Evolutionary conservation across 1,284 basidiomycete species (phyloP).

Genomic region (Malassezia sympodialis): DNA sequence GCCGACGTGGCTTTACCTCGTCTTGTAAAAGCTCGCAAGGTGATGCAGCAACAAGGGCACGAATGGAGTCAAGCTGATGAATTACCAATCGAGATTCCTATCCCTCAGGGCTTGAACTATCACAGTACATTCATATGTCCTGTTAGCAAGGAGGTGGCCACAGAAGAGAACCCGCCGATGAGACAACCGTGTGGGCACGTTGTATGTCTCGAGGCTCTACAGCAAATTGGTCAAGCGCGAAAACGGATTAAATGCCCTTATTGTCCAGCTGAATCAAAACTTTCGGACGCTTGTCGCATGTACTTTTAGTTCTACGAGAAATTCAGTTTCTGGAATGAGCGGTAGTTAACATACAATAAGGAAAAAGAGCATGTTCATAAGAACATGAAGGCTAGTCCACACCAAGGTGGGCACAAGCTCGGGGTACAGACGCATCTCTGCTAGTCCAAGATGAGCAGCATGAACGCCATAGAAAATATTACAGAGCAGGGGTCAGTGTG

Average conservation of each 20-base stretch:
- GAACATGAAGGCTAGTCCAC: conserved; percentile 54
- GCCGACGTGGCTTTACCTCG: conserved; percentile 74
- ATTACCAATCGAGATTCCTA: conserved; percentile 83
- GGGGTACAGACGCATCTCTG: conserved; percentile 54
- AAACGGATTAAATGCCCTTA: conserved; percentile 42
- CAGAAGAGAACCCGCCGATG: conserved; percentile 87
- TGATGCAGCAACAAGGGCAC: conserved; percentile 81
- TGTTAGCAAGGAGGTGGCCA: conserved; percentile 92
- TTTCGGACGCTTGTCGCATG: conserved; percentile 30
- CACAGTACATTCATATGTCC: conserved; percentile 97
- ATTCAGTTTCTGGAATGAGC: conserved; percentile 20
- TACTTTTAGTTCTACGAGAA: conserved; percentile 35
- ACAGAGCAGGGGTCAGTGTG: conserved; percentile 47
- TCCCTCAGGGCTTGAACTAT: conserved; percentile 65
- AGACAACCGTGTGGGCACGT: conserved; percentile 86
- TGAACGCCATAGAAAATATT: conserved; percentile 50
- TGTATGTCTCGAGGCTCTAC: conserved; percentile 33
- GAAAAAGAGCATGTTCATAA: conserved; percentile 55
- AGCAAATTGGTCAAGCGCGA: conserved; percentile 55
- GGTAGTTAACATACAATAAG: conserved; percentile 31
- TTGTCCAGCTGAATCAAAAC: conserved; percentile 36
- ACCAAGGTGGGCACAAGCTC: conserved; percentile 49
- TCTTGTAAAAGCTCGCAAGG: conserved; percentile 81
- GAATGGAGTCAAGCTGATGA: conserved; percentile 84
- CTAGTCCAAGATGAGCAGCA: conserved; percentile 52